Base-by-base conservation (phyloP, 2,329 filamentous ascomycete species). In the Colletotrichum phormii region DNA sequence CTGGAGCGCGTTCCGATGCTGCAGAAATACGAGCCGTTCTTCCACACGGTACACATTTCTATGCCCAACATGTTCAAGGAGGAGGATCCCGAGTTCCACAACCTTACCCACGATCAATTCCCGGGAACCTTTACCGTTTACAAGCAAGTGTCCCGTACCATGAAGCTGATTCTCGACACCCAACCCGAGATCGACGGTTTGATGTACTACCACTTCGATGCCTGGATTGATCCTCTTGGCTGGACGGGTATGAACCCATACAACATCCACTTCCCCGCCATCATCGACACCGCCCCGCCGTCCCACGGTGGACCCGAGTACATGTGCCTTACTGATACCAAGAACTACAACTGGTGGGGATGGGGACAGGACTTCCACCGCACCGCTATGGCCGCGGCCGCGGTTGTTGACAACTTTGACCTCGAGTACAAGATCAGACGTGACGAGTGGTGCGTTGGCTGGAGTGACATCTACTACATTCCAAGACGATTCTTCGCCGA, bases 381-480 rank as follows among this genome's bases (percentile, higher is more conserved):
- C 42, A 68, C 67, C 24, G 72, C 77, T 51, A 74, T 66, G 66
- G 64, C 75, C 9, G 75, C 76, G 1, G 62, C 70, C 12, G 58
- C 64, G 2, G 72, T 75, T 18, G 65, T 77, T 26, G 68, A 75
- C 53, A 61, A 67, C 31, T 74, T 77, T 29, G 69, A 72, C 37
- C 71, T 76, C 11, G 75, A 78, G 37, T 79, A 77, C 75, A 74
- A 67, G 63, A 63, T 75, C 31, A 69, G 67, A 58, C 61, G 58
- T 46, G 77, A 77, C 18, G 77, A 81, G 72, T 81, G 73, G 72
- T 81, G 79, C 55, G 71, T 77, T 18, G 80, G 80, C 42, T 81
- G 80, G 80, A 78, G 76, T 29, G 80, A 82, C 71, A 80, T 82
- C 18, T 82, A 81, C 75, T 81, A 78, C 73, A 75, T 82, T 58